Evolutionary conservation across 2,329 filamentous ascomycete genomes (phyloP), one percentile per base, ranked within the genome.

Genomic region (Xylaria sp.): DNA sequence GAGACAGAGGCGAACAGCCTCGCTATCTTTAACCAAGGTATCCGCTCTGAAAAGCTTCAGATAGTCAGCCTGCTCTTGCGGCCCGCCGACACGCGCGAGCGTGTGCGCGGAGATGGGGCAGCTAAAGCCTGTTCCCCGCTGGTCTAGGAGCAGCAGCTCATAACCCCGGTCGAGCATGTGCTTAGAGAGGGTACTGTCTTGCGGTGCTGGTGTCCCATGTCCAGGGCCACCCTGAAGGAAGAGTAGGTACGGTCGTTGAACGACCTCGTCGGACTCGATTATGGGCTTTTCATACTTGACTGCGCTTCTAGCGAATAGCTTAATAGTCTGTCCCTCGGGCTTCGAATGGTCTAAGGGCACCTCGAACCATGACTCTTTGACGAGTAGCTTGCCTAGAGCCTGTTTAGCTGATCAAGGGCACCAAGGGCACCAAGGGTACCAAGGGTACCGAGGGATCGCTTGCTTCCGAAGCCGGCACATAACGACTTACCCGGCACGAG

Each of bases 141-240:
- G 93, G 75, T 98, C 94, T n/a, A 98, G 83, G 66, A 90, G 89
- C 2, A 98, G 84, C 46, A 92, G 80, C 75, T 96, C 91, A 72
- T 97, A 97, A 15, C 93, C 93, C 64, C 89, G 88, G 62, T 89
- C 87, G 5, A 97, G 82, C 58, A 92, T 83, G 29, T 83, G 80
- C 31, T 87, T 84, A n/a, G 91, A 90, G 72, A 92, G 85, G 7
- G 87, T 80, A 63, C 87, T 85, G 60, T 90, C 85, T 72, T 96
- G 89, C 1, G 94, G 93, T 51, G 89, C 81, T 5, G 84, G 81
- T 72, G 91, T 93, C 63, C 90, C 88, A 71, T 90, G 88, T 3
- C 93, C 93, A 0, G 93, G 94, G 0, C 94, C 94, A 65, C 94
- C 94, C 78, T 96, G 90, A 13, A 96, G 83, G 73, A 89, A 97